These are phyloP conservation scores for Fraxinus floribunda DNA, from an alignment of 305 asterid genomes.

Conservation along the genomic window DNA sequence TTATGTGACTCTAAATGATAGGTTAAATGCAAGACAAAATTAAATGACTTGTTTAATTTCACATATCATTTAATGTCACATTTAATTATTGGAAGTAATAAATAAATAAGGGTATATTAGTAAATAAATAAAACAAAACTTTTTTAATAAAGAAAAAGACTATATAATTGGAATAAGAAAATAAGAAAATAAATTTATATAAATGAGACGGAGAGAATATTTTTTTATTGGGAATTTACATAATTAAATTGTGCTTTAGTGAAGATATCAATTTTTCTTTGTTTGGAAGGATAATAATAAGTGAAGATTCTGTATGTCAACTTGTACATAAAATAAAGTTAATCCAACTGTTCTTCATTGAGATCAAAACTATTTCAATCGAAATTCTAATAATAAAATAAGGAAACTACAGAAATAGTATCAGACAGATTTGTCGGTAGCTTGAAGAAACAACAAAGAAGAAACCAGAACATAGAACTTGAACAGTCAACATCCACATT, in stretches of 20 bases:
- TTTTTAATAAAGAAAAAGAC: no score
- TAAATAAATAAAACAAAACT: no score
- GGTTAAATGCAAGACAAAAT: no score
- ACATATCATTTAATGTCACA: no score
- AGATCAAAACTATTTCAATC: background rate
- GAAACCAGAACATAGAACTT: background rate
- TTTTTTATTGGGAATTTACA: background rate
- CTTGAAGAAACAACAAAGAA: conserved; percentile 7
- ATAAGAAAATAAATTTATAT: no score
- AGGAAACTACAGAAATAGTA: background rate
- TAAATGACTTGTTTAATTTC: no score
- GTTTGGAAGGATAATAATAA: background rate
- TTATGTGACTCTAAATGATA: no score
- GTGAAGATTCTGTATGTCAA: background rate
- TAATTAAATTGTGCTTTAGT: background rate
- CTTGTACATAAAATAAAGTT: background rate
- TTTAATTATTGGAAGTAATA: no score
- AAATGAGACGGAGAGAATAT: no score
- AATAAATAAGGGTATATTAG: no score
- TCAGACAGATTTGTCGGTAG: conserved; percentile 26
- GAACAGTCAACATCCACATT: conserved; percentile 25
- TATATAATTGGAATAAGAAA: no score
- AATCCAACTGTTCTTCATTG: background rate
- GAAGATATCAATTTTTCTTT: background rate
- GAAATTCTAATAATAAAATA: background rate